Conservation (phyloP, 2,329 filamentous ascomycete genomes). For the Aspergillus niger region DNA sequence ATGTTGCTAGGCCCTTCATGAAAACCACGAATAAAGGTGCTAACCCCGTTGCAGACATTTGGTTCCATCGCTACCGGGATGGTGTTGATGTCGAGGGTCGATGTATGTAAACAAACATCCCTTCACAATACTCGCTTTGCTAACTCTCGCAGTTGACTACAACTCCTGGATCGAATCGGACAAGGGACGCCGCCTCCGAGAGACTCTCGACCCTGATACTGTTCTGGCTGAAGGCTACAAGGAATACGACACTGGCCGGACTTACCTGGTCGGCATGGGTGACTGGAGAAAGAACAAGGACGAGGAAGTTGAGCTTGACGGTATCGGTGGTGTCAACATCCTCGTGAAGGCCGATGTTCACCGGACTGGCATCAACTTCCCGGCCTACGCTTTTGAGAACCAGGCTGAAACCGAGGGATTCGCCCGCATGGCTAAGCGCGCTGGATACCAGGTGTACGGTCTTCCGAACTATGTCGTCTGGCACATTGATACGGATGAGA, state of each 20-base stretch:
- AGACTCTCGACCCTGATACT: conserved; percentile 72
- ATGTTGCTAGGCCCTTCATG: conserved; percentile 44
- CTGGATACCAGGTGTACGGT: conserved; percentile 88
- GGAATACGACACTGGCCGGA: conserved; percentile 86
- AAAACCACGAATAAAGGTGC: background rate
- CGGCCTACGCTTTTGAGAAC: conserved; percentile 94
- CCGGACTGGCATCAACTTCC: conserved; percentile 95
- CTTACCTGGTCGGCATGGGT: conserved; percentile 86
- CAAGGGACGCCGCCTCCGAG: conserved; percentile 74
- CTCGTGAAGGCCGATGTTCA: conserved; percentile 98
- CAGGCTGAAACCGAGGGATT: conserved; percentile 99
- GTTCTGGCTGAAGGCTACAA: conserved; percentile 94
- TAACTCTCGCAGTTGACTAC: conserved; percentile 74
- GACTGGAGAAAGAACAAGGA: conserved; percentile 92
- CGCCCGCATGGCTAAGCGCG: conserved; percentile 96
- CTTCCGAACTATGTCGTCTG: conserved; percentile 97
- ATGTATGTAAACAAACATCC: conserved; percentile 62
- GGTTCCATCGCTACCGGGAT: conserved; percentile 61
- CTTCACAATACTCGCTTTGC: conserved; percentile 11
- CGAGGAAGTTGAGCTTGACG: conserved; percentile 87
- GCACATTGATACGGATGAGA: conserved; percentile 97
- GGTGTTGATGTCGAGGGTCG: conserved; percentile 87
- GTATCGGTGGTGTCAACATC: conserved; percentile 95
- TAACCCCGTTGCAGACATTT: conserved; percentile 64
- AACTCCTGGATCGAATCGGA: conserved; percentile 98